Percentiles rank a stretch among this genome's conserved stretches.
Evolutionary conservation across 257 asterid species (phyloP).

Genomic region (Cynanchum wilfordii): DNA sequence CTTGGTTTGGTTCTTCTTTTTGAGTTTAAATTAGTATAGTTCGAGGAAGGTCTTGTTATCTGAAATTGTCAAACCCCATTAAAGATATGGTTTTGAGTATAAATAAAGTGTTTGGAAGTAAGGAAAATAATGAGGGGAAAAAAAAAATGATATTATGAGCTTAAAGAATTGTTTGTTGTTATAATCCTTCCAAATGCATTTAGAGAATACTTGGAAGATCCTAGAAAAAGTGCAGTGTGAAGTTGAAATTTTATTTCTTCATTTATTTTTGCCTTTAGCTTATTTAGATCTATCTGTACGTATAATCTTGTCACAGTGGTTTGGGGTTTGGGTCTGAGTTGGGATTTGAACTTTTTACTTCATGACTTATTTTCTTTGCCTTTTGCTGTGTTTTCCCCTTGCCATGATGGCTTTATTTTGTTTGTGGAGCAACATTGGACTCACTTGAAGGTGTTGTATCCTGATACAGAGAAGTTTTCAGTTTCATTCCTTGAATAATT

Average conservation of each 20-base stretch:
- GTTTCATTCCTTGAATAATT: neutral
- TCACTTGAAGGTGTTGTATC: neutral
- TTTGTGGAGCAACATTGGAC: neutral
- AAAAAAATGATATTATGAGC: neutral
- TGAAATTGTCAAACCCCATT: neutral
- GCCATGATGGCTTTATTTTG: neutral
- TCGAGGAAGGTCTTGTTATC: neutral
- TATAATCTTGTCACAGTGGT: neutral
- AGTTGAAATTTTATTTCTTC: neutral
- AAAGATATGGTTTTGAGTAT: neutral
- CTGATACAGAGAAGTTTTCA: neutral
- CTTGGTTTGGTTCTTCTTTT: neutral
- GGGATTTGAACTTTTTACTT: neutral
- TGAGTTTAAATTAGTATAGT: neutral
- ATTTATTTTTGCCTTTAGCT: neutral
- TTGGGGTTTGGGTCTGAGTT: neutral
- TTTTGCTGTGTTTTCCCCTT: neutral
- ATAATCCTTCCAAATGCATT: neutral
- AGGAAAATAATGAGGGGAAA: neutral
- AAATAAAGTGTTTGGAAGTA: neutral
- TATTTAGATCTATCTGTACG: neutral
- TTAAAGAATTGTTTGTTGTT: neutral
- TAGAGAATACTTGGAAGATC: neutral
- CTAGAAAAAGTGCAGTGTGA: neutral
- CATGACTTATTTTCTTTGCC: neutral